Conservation (phyloP, 2,329 filamentous ascomycete genomes). For the Rhynchosporium secalis region DNA sequence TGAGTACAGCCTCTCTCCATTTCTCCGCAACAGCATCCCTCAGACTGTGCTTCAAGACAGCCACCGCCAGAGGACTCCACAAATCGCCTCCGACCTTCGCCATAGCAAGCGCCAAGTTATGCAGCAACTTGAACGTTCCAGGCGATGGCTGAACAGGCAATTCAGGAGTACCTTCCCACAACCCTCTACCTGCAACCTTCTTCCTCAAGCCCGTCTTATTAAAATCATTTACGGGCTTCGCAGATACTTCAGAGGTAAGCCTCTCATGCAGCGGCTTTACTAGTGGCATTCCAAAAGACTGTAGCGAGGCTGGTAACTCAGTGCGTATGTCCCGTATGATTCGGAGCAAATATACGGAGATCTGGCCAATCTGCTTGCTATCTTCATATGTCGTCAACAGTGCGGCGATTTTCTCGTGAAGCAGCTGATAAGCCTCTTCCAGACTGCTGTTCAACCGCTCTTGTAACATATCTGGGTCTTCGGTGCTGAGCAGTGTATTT, state of each 20-base stretch:
- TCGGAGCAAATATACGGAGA: slow-evolving; percentile 69
- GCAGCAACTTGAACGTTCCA: slow-evolving; percentile 69
- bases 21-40: slow-evolving; percentile 49
- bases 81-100: slow-evolving; percentile 70
- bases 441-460: slow-evolving; percentile 59
- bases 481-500: slow-evolving; percentile 66
- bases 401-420: slow-evolving; percentile 56
- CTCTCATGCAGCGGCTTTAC: slow-evolving; percentile 64
- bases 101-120: slow-evolving; percentile 67
- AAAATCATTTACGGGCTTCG: slow-evolving; percentile 52
- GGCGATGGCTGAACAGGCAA: slow-evolving; percentile 80
- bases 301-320: slow-evolving; percentile 57
- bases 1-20: slow-evolving; percentile 38
- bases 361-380: slow-evolving; percentile 50
- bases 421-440: slow-evolving; percentile 54
- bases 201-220: slow-evolving; percentile 46
- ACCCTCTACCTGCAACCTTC: slow-evolving; percentile 58
- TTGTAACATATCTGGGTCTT: slow-evolving; percentile 67
- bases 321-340: slow-evolving; percentile 72
- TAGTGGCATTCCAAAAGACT: slow-evolving; percentile 59
- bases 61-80: slow-evolving; percentile 72
- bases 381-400: slow-evolving; percentile 52
- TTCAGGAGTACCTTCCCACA: slow-evolving; percentile 80
- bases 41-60: slow-evolving; percentile 60
- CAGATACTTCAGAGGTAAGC: slow-evolving; percentile 56